Base-by-base conservation (phyloP, 202 grass and related monocot genomes). In the Schoenoplectus triqueter region DNA sequence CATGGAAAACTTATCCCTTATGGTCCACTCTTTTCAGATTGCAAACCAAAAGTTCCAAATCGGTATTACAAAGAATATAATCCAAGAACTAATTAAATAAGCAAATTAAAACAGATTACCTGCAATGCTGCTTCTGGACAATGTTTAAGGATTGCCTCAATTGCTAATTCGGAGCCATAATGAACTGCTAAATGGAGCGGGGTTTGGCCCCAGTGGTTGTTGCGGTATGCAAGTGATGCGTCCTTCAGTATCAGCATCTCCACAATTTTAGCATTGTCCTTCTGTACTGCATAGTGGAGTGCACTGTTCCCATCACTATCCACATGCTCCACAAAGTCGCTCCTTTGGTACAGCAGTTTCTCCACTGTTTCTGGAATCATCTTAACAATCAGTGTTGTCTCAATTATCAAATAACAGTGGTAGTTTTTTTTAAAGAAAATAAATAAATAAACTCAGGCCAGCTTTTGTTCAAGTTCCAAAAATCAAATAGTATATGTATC, bases 251-350 rank as follows among this genome's bases (percentile, higher is more conserved):
- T 74, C 7, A 93, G 66, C 82, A 84, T 65, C 55, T 80, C 66
- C 17, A 89, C 89, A 13, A 91, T 64, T 62, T 44, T 84, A 7
- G 63, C 62, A 59, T 84, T 79, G 59, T 84, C 66, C 59, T 73
- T 89, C 17, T 88, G 82, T 54, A 82, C 92, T 0, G 87, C 92
- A 86, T 89, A 89, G 81, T 93, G 92, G 46, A 93, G 78, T 40
- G 78, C 84, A 57, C 56, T 91, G 79, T 87, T 81, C 3, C 60
- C 79, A 6, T 6, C 5, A 54, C 46, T 54, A 18, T 91, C 89
- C 10, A 62, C 4, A 0, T 51, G 31, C 17, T 81, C 57, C 13
- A 78, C 6, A 42, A 73, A 66, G 15, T 60, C 87, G 2, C 14
- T 55, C 45, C 14, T 73, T 52, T 61, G 50, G 10, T n/a, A 0